Percentiles rank a stretch among this genome's conserved stretches.
Conservation (phyloP, 768 basidiomycete genomes). For the Russula brevipes region DNA sequence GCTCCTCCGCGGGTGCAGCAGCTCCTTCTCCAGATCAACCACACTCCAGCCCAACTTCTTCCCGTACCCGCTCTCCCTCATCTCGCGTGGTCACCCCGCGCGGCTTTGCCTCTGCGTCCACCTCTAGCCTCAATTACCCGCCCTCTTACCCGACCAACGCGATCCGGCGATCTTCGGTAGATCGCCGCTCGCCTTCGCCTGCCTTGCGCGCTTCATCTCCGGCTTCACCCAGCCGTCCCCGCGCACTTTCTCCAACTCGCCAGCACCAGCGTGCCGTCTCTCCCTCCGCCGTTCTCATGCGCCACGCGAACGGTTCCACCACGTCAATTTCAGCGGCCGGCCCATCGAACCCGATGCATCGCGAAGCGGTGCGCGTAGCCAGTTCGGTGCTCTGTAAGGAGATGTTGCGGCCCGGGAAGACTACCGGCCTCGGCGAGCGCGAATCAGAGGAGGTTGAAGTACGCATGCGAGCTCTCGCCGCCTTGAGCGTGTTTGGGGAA, state of each 20-base stretch:
- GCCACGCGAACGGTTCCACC: constrained; percentile 55
- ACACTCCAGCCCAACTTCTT: constrained; percentile 28
- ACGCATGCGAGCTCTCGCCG: constrained; percentile 55
- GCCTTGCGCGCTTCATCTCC: constrained; percentile 30
- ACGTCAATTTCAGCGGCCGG: constrained; percentile 42
- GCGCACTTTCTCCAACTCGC: constrained; percentile 6
- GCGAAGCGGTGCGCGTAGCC: constrained; percentile 65
- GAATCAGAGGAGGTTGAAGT: constrained; percentile 78
- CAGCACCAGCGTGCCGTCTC: constrained; percentile 28
- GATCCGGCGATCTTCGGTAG: constrained; percentile 30
- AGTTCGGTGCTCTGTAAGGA: constrained; percentile 62
- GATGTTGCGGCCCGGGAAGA: constrained; percentile 55
- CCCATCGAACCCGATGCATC: constrained; percentile 50
- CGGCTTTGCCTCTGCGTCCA: constrained; percentile 44
- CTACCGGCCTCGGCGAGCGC: constrained; percentile 43
- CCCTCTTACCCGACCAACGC: constrained; percentile 31
- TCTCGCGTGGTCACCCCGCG: constrained; percentile 40
- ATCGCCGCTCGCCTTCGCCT: constrained; percentile 38
- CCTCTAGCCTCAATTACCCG: constrained; percentile 41
- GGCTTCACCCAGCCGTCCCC: constrained; percentile 8
- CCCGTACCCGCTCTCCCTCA: constrained; percentile 30
- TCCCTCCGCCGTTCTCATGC: constrained; percentile 39
- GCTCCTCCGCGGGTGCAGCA: constrained; percentile 35
- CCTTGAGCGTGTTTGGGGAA: constrained; percentile 74
- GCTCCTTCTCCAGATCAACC: constrained; percentile 39